phyloP scores from a whole-genome alignment of 2,329 filamentous ascomycete species.

The Dactylellina haptotyla region DNA sequence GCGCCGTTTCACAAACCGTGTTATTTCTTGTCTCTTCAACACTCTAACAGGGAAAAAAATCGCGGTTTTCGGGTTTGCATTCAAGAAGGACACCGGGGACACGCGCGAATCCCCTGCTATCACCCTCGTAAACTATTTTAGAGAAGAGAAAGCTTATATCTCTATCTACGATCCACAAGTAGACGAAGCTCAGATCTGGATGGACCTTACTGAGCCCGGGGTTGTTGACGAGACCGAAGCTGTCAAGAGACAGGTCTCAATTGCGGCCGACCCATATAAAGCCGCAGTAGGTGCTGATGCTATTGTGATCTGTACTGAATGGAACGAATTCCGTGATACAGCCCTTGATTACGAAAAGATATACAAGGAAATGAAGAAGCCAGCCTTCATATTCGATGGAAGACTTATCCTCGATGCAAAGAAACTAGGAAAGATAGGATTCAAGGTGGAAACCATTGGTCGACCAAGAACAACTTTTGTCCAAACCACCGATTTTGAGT shows the following conservation, averaged over 20 bases:
- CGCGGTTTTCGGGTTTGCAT: constrained; percentile 77
- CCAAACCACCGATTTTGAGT: constrained; percentile 46
- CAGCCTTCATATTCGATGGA: constrained; percentile 67
- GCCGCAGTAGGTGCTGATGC: constrained; percentile 65
- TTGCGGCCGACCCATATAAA: constrained; percentile 63
- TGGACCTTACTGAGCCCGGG: constrained; percentile 58
- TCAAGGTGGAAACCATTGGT: constrained; percentile 59
- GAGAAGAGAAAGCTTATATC: constrained; percentile 73
- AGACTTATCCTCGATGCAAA: constrained; percentile 59
- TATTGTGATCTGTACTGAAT: constrained; percentile 67
- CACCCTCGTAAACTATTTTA: constrained; percentile 73
- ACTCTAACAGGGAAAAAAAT: constrained; percentile 77
- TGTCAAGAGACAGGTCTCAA: constrained; percentile 60
- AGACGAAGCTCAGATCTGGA: constrained; percentile 62
- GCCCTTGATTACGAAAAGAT: constrained; percentile 65
- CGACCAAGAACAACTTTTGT: constrained; percentile 53
- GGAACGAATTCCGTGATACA: constrained; percentile 65
- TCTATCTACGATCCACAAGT: constrained; percentile 64
- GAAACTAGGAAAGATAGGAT: constrained; percentile 58
- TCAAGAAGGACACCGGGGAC: constrained; percentile 82
- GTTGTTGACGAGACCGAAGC: constrained; percentile 59
- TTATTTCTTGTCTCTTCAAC: constrained; percentile 75
- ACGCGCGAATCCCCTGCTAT: constrained; percentile 77
- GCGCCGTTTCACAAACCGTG: constrained; percentile 73
- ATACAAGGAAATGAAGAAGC: constrained; percentile 63